Base-by-base conservation (phyloP, 164 flowering plant genomes). In the Annona cherimola region DNA sequence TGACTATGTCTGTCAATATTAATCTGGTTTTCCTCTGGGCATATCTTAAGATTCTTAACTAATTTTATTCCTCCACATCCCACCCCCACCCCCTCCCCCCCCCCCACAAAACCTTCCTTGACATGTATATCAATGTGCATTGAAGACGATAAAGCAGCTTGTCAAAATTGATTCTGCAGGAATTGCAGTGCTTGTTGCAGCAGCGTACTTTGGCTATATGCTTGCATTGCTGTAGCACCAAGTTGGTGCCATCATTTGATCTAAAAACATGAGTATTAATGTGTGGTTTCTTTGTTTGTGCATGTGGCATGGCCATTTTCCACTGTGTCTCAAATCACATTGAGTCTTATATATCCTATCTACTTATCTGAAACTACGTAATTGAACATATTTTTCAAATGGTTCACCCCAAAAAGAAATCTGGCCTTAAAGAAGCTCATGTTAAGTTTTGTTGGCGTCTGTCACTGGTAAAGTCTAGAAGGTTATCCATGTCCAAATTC, bases 201-300 rank as follows among this genome's bases (percentile, higher is more conserved):
- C 99, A 71, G 96, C 85, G 43, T 86, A 92, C 84, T 86, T 93
- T 74, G 99, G 99, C 80, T 95, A 92, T 81, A 86, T 91, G 93
- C 83, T 95, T 18, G 97, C 94, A 35, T 82, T 93, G 81, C 85
- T 95, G 73, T 98, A 91, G 71, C 84, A 81, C 11, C 82, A 97
- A 83, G 88, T 95, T 68, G 79, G 90, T 66, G 71, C 85, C n/a
- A 83, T 88, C 50, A 84, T 89, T 45, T 85, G 90, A 43, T 76
- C 93, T 19, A 82, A 86, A 71, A 77, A 74, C 72, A 97, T 92
- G 73, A 88, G 90, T 83, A 11, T 41, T 50, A 19, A 39, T 70
- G 5, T 11, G 64, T 59, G 66, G 0, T 70, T 42, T 64, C 67
- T 12, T 16, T 41, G 67, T 7, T 41, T 64, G 26, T 8, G 35